Conservation (phyloP, 2,329 filamentous ascomycete genomes). For the Onygenales sp. region DNA sequence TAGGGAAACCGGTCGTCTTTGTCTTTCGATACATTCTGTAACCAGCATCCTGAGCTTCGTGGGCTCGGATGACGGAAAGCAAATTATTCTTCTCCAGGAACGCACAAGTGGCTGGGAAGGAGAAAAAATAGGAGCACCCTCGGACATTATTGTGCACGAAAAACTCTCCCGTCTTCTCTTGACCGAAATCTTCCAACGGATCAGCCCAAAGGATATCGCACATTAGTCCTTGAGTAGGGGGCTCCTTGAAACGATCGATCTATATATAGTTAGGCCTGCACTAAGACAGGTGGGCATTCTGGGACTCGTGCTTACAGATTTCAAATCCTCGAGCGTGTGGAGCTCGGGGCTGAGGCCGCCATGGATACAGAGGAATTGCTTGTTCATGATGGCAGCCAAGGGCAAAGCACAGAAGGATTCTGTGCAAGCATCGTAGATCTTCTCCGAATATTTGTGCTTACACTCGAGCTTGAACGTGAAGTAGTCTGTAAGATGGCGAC, state of each 20-base stretch:
- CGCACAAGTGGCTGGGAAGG: constrained; percentile 89
- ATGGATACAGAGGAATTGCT: constrained; percentile 98
- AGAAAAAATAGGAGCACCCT: constrained; percentile 99
- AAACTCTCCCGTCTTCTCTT: constrained; percentile 96
- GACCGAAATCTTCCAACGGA: constrained; percentile 93
- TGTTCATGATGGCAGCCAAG: constrained; percentile 97
- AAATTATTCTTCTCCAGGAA: constrained; percentile 99
- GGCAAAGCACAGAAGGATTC: constrained; percentile 94
- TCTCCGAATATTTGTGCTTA: constrained; percentile 98
- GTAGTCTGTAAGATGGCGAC: constrained; percentile 96
- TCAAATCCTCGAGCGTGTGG: constrained; percentile 89
- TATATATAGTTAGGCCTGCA: constrained; percentile 29
- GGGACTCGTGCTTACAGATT: constrained; percentile 54
- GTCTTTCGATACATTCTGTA: constrained; percentile 99
- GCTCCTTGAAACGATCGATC: constrained; percentile 97
- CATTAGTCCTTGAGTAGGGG: constrained; percentile 95
- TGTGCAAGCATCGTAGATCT: constrained; percentile 94
- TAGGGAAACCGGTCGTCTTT: constrained; percentile 92
- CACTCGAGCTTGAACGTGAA: constrained; percentile 99
- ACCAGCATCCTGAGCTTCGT: constrained; percentile 96
- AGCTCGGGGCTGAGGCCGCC: constrained; percentile 92
- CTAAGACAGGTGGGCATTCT: constrained; percentile 5
- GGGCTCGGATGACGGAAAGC: constrained; percentile 89
- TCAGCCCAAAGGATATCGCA: constrained; percentile 99
- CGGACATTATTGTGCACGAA: constrained; percentile 98